Base-by-base conservation (phyloP, 1,284 basidiomycete genomes). In the Pisolithus thermaeus region DNA sequence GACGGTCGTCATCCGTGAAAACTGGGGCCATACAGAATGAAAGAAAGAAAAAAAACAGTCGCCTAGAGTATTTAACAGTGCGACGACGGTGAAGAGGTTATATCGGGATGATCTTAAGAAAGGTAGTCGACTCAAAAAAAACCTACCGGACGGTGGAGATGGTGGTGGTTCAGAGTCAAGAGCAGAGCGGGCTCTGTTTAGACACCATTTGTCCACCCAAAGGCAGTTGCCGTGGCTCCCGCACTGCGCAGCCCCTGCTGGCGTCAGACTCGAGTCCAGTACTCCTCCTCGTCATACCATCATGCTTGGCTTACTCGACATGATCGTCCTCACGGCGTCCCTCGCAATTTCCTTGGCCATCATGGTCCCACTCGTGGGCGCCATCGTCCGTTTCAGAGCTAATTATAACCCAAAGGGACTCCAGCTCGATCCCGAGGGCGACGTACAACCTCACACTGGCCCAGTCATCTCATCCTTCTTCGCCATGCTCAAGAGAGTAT, bases 381-480 rank as follows among this genome's bases (percentile, higher is more conserved):
- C 83, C 20, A 73, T 90, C 9, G 82, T 90, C 11, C 76, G 87
- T 46, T 80, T 88, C 61, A 75, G 87, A 67, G 87, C 87, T 23
- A 88, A 89, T 61, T 90, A 87, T 71, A 89, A 87, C 61, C 87
- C 87, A 3, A 87, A 84, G 64, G 89, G 87, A 35, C 81, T 94
- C 16, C 89, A 89, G 39, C 74, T 95, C 32, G 91, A 93, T 67
- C 72, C 78, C 35, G 87, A 90, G 62, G 87, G 85, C 22, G 83
- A 78, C 50, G 82, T 80, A n/a, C 76, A 84, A 62, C 81, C 86
- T 0, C 83, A 89, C 59, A 87, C 86, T 4, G 87, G 87, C 9
- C 84, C 84, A 52, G 76, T 84, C 16, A 75, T 88, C 47, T 78
- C 76, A 2, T 70, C 73, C 2, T 80, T 74, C 72, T 77, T 87